A percentile compares a stretch with the other conserved stretches of the same genome.
phyloP scores from a whole-genome alignment of 768 basidiomycete genomes.

The Hydnum rufescens region DNA sequence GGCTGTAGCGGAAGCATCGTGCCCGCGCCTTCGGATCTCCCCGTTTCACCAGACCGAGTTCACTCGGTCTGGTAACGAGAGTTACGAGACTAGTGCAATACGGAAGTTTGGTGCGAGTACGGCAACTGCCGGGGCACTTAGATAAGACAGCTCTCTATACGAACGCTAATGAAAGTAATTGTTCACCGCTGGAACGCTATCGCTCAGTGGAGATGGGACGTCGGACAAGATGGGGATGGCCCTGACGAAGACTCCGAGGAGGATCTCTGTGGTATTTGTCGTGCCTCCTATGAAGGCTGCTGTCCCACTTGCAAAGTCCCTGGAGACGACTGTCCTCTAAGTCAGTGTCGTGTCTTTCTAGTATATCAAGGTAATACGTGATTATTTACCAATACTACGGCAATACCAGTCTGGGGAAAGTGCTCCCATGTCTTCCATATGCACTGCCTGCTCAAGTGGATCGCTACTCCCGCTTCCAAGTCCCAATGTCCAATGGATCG shows the following conservation, averaged over 20 bases:
- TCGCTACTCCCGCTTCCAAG: conserved; percentile 73
- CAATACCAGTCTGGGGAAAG: conserved; percentile 77
- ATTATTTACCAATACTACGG: neutral
- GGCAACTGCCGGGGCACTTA: too few species aligned
- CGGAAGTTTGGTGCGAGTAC: too few species aligned
- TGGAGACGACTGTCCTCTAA: conserved; percentile 85
- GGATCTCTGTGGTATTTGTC: conserved; percentile 69
- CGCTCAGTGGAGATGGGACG: conserved; percentile 79
- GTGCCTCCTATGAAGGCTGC: conserved; percentile 80
- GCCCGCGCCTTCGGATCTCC: too few species aligned
- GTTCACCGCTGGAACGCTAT: conserved; percentile 79
- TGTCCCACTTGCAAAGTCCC: conserved; percentile 94
- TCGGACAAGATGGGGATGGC: conserved; percentile 15
- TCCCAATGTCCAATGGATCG: conserved; percentile 99
- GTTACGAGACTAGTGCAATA: too few species aligned
- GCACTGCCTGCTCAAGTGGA: conserved; percentile 96
- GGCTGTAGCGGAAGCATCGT: too few species aligned
- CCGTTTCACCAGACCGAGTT: too few species aligned
- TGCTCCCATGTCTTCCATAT: conserved; percentile 97
- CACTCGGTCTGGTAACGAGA: too few species aligned
- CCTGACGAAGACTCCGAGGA: conserved; percentile 18
- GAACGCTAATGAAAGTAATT: conserved; percentile 71
- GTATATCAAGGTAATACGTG: neutral
- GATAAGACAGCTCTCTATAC: too few species aligned
- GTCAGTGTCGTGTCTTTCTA: conserved; percentile 27